Conservation (phyloP, 1,139 yeast genomes). For the Geotrichum histeridarum region DNA sequence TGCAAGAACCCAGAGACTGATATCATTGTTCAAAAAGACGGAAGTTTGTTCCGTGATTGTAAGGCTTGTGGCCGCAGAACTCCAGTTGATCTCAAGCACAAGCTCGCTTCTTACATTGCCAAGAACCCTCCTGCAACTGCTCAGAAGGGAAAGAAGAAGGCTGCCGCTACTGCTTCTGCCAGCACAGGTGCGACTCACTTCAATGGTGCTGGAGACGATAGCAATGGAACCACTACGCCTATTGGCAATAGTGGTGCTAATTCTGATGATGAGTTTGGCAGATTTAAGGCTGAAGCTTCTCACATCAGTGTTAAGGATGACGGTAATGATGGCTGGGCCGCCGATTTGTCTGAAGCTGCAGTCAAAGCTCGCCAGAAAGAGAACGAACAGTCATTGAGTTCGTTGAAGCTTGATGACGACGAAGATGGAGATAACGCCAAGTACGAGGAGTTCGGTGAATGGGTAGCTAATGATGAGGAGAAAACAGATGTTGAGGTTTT, state of each 20-base stretch:
- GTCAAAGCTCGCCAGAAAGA: constrained; percentile 88
- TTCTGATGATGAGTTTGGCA: constrained; percentile 72
- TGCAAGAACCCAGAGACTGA: constrained; percentile 99
- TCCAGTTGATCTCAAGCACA: constrained; percentile 78
- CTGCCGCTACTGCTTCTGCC: constrained; percentile 83
- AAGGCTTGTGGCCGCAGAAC: constrained; percentile 97
- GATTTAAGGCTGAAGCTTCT: constrained; percentile 81
- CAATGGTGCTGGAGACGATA: constrained; percentile 36
- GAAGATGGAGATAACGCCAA: constrained; percentile 38
- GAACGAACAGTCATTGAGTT: constrained; percentile 55
- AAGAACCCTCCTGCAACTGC: constrained; percentile 82
- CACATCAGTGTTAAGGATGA: constrained; percentile 55
- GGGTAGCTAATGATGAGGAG: constrained; percentile 64
- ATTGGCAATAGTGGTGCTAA: constrained; percentile 44
- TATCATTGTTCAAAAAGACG: constrained; percentile 73
- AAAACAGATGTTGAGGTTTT: constrained; percentile 87
- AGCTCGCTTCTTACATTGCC: constrained; percentile 75
- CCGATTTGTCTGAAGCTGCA: constrained; percentile 96
- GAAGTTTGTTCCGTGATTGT: constrained; percentile 81
- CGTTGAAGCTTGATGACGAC: constrained; percentile 41
- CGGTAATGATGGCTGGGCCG: constrained; percentile 95
- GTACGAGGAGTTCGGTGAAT: constrained; percentile 79
- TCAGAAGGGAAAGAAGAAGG: constrained; percentile 50
- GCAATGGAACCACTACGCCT: constrained; percentile 31
- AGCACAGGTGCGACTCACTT: constrained; percentile 88